Conservation (phyloP, 108 stramenopile species). For the Pseudonitzschia multiseries region DNA sequence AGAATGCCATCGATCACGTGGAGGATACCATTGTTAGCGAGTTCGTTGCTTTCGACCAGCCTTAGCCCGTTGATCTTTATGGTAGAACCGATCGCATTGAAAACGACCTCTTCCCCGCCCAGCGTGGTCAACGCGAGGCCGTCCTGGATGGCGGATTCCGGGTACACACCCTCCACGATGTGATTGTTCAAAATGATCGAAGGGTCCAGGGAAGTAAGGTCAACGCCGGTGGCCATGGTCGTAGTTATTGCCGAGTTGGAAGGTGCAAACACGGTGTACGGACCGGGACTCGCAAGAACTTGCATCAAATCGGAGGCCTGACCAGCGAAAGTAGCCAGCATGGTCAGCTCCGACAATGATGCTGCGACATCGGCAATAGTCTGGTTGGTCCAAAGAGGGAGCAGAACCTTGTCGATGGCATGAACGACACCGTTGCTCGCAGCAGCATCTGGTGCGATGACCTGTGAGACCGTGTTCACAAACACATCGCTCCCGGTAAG, state of each 20-base stretch:
- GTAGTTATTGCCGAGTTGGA: not conserved
- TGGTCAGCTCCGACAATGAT: not conserved
- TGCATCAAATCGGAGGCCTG: not conserved
- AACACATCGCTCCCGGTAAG: not conserved
- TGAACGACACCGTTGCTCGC: slow-evolving; percentile 7
- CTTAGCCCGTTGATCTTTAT: not conserved
- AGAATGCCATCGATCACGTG: slow-evolving; percentile 14
- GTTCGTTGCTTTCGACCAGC: not conserved
- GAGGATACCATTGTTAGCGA: slow-evolving; percentile 16
- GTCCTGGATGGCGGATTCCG: not conserved
- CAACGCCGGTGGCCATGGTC: not conserved
- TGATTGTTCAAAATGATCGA: not conserved
- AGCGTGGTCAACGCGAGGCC: slow-evolving; percentile 17
- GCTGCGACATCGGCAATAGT: not conserved
- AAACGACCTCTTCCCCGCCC: not conserved
- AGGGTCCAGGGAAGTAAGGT: not conserved
- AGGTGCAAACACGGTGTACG: slow-evolving; percentile 9
- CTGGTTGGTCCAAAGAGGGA: not conserved
- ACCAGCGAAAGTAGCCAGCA: not conserved
- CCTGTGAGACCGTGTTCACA: not conserved
- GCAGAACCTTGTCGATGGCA: not conserved
- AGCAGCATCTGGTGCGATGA: not conserved
- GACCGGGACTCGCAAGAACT: not conserved
- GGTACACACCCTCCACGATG: slow-evolving; percentile 14
- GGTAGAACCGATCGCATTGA: slow-evolving; percentile 11